These are phyloP conservation scores for Paraurostyla sp. DNA, from an alignment of 73 alveolate species.

Conservation along the genomic window DNA sequence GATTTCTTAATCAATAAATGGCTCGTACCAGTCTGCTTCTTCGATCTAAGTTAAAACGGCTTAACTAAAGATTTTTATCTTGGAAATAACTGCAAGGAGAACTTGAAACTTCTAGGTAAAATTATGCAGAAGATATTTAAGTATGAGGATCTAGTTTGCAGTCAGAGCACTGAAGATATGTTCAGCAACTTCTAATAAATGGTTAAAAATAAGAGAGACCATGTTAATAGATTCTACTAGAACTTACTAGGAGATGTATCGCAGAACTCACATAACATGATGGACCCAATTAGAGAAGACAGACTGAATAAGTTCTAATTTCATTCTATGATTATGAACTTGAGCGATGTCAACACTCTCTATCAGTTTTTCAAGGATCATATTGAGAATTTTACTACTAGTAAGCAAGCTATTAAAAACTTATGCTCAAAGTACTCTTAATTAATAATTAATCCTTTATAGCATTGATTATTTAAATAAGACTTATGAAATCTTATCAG, in stretches of 20 bases:
- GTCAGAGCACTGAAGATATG: not conserved
- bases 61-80: constrained; percentile 48
- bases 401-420: constrained; percentile 43
- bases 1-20: constrained; percentile 49
- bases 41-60: constrained; percentile 24
- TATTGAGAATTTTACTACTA: constrained; percentile 1
- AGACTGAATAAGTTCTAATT: not conserved
- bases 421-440: constrained; percentile 14
- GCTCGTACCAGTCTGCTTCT: constrained; percentile 41
- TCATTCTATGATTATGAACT: constrained; percentile 30
- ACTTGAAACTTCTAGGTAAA: constrained; percentile 32
- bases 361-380: constrained; percentile 48
- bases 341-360: constrained; percentile 30
- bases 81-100: constrained; percentile 34
- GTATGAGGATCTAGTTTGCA: constrained; percentile 9
- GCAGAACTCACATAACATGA: not conserved
- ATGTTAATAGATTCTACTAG: not conserved
- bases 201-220: not conserved
- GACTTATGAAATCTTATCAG: constrained; percentile 27
- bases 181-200: not conserved
- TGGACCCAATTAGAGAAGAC: constrained; percentile 46
- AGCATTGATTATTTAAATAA: constrained; percentile 46
- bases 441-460: not conserved
- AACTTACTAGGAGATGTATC: not conserved
- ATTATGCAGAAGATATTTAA: not conserved